Base-by-base conservation (phyloP, 75 land plant genomes). In the Selaginella moellendorffii region DNA sequence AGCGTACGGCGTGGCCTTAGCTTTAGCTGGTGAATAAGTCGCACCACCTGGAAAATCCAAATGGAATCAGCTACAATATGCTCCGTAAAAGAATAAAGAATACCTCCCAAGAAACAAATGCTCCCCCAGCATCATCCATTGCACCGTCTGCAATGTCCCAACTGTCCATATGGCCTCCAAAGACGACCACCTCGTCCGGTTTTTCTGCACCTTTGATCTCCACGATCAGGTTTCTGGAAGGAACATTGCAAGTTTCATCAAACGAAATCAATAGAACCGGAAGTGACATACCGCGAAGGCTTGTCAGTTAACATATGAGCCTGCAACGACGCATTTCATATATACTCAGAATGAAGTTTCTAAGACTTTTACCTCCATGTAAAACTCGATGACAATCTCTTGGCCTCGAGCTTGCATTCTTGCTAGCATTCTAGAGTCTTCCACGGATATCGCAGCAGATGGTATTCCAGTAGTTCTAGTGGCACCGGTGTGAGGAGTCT, bases 61-160 rank as follows among this genome's bases (percentile, higher is more conserved):
- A 2, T 56, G 8, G 60, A 20, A 56, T 56, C 9, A 2, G n/a
- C 14, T 36, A 36, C 5, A 14, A 36, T 36, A 14, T 36, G 14
- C 14, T 5, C 14, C 5, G 46, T 36, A 5, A 36, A 36, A 36
- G 46, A 36, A 36, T 5, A 36, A 36, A 36, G 14, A 36, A 56
- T n/a, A 68, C 76, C 61, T 74, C 76, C 72, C 76, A 69, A 21
- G 66, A 63, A 8, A 69, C 67, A 64, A 69, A 74, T 29, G 72
- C 76, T 31, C 76, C 76, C 1, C 67, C 76, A 22, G 71, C 76
- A 65, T 74, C 76, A 65, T 74, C 76, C 76, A 74, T 74, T 19
- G 76, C 76, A 52, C 76, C 76, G 28, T 74, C 76, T 22, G 76
- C 76, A 64, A 74, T 74, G 22, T 74, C 76, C 76, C 76, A 74